A percentile compares a stretch with the other conserved stretches of the same genome.
Conservation (phyloP, 2,329 filamentous ascomycete genomes). For the Zymoseptoria crescenta region DNA sequence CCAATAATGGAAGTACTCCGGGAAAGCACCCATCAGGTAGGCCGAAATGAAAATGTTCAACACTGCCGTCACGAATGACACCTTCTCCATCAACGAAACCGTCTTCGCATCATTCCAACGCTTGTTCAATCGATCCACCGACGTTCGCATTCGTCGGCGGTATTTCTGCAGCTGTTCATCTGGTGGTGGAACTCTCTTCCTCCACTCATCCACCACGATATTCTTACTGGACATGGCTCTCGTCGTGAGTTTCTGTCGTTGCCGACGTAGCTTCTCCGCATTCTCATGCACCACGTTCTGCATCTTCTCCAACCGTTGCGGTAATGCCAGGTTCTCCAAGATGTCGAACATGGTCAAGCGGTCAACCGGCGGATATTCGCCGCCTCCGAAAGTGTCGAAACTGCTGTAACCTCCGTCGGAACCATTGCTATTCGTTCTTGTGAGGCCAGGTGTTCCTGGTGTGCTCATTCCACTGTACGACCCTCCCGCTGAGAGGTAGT, state of each 20-base stretch:
- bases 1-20: conserved; percentile 85
- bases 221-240: conserved; percentile 73
- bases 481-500: conserved; percentile 35
- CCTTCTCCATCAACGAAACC: conserved; percentile 84
- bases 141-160: conserved; percentile 73
- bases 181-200: conserved; percentile 72
- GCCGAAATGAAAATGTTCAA: conserved; percentile 97
- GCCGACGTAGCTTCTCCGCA: conserved; percentile 74
- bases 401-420: conserved; percentile 69
- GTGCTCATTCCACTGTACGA: conserved; percentile 26
- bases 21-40: conserved; percentile 79
- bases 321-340: conserved; percentile 83
- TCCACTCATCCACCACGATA: conserved; percentile 87
- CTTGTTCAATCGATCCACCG: conserved; percentile 76
- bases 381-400: conserved; percentile 78
- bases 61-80: conserved; percentile 91
- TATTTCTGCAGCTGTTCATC: conserved; percentile 93
- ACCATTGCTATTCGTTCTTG: conserved; percentile 68
- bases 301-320: conserved; percentile 83
- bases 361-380: conserved; percentile 78
- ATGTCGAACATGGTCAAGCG: conserved; percentile 86
- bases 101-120: conserved; percentile 85
- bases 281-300: conserved; percentile 76
- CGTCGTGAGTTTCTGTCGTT: conserved; percentile 70
- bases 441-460: conserved; percentile 46